These are phyloP conservation scores for Pulveroboletus sp. DNA, from an alignment of 768 basidiomycete genomes.

Conservation along the genomic window DNA sequence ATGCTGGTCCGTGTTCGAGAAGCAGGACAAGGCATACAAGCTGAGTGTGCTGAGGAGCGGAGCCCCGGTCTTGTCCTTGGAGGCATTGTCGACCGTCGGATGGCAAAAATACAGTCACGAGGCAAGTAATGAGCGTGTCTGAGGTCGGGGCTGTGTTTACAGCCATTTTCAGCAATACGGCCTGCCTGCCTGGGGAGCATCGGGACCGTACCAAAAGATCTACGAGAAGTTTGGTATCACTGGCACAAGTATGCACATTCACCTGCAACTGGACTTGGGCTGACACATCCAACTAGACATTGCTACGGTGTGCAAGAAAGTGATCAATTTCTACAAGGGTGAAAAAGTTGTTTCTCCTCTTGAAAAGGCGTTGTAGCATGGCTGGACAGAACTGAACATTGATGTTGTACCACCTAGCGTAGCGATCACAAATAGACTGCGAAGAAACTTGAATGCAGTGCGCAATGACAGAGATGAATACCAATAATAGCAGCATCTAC, in stretches of 20 bases:
- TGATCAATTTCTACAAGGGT: conserved; percentile 82
- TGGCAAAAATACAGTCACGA: conserved; percentile 92
- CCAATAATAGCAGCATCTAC: conserved; percentile 23
- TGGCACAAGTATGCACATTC: conserved; percentile 50
- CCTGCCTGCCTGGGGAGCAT: conserved; percentile 75
- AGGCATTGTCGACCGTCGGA: conserved; percentile 77
- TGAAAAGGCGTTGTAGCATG: conserved; percentile 57
- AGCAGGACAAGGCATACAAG: conserved; percentile 74
- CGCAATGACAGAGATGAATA: conserved; percentile 12
- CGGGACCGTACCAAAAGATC: conserved; percentile 84
- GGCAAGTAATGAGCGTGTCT: conserved; percentile 30
- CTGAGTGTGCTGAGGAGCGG: conserved; percentile 84
- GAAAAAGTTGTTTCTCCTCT: conserved; percentile 68
- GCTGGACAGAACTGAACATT: not conserved
- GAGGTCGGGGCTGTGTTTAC: not conserved
- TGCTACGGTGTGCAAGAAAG: conserved; percentile 78
- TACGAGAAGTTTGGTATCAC: conserved; percentile 91
- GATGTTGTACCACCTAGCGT: conserved; percentile 12
- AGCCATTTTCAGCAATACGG: conserved; percentile 55
- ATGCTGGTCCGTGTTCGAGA: conserved; percentile 85
- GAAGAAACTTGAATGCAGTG: not conserved
- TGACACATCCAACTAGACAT: conserved; percentile 47
- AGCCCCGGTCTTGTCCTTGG: conserved; percentile 83
- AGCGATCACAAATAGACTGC: conserved; percentile 6
- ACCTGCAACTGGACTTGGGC: not conserved